Evolutionary conservation across 2,329 filamentous ascomycete genomes (phyloP).

Genomic region (Pseudogymnoascus sp.): DNA sequence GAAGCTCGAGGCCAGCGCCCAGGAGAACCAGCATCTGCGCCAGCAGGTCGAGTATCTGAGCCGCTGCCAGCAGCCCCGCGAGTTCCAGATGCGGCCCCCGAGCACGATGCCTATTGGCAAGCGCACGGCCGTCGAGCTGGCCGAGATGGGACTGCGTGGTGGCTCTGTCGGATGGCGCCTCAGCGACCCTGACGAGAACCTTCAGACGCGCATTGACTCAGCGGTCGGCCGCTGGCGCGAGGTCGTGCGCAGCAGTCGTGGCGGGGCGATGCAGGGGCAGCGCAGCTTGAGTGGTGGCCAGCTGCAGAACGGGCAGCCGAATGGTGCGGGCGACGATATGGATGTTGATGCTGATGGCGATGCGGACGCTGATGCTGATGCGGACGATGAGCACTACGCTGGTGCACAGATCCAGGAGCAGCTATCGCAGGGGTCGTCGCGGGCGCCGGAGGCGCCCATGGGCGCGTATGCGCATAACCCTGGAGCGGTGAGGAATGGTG

Average conservation of each 20-base stretch:
- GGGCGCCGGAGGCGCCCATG: conserved; percentile 10
- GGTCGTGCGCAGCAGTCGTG: conserved; percentile 47
- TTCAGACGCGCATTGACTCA: conserved; percentile 44
- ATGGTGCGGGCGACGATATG: conserved; percentile 28
- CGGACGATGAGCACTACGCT: not conserved
- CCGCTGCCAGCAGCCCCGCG: conserved; percentile 51
- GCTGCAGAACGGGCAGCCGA: conserved; percentile 21
- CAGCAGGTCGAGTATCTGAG: conserved; percentile 53
- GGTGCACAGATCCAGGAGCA: not conserved
- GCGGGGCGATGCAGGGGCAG: conserved; percentile 44
- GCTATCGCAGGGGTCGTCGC: not conserved
- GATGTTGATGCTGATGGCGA: conserved; percentile 16
- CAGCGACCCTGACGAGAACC: conserved; percentile 46
- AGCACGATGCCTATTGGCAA: conserved; percentile 46
- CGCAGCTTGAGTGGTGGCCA: conserved; percentile 34
- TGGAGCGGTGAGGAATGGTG: not conserved
- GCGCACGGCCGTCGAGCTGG: conserved; percentile 40
- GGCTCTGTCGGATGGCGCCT: conserved; percentile 40
- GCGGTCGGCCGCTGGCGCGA: conserved; percentile 57
- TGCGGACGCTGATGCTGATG: conserved; percentile 9
- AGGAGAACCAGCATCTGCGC: conserved; percentile 51
- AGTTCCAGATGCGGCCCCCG: conserved; percentile 48
- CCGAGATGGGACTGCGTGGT: conserved; percentile 38
- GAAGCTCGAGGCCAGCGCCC: conserved; percentile 35
- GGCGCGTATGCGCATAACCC: not conserved